Percentiles rank a stretch among this genome's conserved stretches.
Evolutionary conservation across 1,284 basidiomycete genomes (phyloP).

Genomic region (Boletus hoseneyae): DNA sequence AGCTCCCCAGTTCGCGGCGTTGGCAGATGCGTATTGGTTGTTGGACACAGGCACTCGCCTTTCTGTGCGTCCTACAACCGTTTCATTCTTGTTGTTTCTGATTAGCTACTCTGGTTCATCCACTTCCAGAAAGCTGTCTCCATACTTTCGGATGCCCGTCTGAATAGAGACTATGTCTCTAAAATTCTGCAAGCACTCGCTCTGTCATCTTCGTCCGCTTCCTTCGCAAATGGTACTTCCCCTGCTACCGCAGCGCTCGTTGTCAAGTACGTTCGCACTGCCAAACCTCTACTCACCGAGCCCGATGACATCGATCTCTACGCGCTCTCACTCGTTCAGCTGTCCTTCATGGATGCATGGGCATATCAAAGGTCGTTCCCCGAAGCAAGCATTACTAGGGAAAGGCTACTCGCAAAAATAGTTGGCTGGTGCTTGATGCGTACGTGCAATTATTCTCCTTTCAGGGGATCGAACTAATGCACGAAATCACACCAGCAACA

Average conservation of each 20-base stretch:
- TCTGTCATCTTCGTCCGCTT: conserved; percentile 45
- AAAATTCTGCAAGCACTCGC: conserved; percentile 70
- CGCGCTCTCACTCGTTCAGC: conserved; percentile 59
- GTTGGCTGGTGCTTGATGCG: conserved; percentile 66
- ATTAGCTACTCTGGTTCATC: not conserved
- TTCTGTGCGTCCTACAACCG: conserved; percentile 46
- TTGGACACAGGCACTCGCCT: conserved; percentile 66
- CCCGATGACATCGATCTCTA: conserved; percentile 68
- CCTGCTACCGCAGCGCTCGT: conserved; percentile 40
- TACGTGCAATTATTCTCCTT: conserved; percentile 38
- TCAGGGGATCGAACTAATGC: not conserved
- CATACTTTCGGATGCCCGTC: conserved; percentile 65
- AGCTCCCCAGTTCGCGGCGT: conserved; percentile 65
- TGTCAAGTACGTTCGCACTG: conserved; percentile 65
- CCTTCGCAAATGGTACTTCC: conserved; percentile 21
- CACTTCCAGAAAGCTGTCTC: conserved; percentile 57
- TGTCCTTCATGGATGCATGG: conserved; percentile 68
- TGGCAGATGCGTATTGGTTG: conserved; percentile 78
- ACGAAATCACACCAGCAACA: conserved; percentile 40
- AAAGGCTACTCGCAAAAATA: conserved; percentile 56
- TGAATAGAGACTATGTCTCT: conserved; percentile 69
- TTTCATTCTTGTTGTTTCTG: not conserved
- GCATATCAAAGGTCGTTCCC: conserved; percentile 65
- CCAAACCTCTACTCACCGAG: conserved; percentile 62
- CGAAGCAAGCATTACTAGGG: conserved; percentile 49